Base-by-base conservation (phyloP, 441 rosid genomes). In the Geranium incanum region DNA sequence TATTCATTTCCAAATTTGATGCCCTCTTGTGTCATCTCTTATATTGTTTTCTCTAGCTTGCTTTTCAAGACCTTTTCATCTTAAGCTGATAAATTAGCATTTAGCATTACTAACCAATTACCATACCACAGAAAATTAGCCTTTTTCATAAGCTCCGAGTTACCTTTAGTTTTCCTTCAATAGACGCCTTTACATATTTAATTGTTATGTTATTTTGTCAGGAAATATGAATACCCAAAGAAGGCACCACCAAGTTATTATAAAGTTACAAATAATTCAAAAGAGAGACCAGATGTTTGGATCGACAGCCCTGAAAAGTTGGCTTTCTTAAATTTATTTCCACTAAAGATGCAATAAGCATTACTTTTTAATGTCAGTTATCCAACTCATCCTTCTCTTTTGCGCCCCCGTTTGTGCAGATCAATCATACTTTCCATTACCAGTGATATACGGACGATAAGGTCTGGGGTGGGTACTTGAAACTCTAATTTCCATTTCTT, bases 221-320 rank as follows among this genome's bases (percentile, higher is more conserved):
- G 98, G 85, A 90, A 87, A 80, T 81, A 88, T 81, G 97, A 90
- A 78, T 86, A 89, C 80, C 97, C 97, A 45, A 92, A 86, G 89
- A 89, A 80, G 82, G 84, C 80, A 21, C 84, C 92, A 9, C 99
- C 99, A 48, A 90, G 86, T 74, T 95, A 90, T 78, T 95, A 92
- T 83, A 89, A 86, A 82, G 95, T 88, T 75, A 95, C 97, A 36
- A 89, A 90, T 78, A 86, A 88, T 77, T 87, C 91, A 4, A 92
- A 90, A 80, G 99, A 92, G 88, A 88, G 99, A 74, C 99, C 99
- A 3, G 99, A 95, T 84, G 97, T 95, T 74, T 95, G 99, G 99
- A 86, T 95, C 64, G 98, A 95, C 65, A 87, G 87, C 87, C 99
- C 99, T 67, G 98, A 95, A 78, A 92, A 89, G 99, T 92, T 80